Percentiles rank a stretch among this genome's conserved stretches.
Evolutionary conservation across 768 basidiomycete genomes (phyloP).

Genomic region (Termitomyces sp.): DNA sequence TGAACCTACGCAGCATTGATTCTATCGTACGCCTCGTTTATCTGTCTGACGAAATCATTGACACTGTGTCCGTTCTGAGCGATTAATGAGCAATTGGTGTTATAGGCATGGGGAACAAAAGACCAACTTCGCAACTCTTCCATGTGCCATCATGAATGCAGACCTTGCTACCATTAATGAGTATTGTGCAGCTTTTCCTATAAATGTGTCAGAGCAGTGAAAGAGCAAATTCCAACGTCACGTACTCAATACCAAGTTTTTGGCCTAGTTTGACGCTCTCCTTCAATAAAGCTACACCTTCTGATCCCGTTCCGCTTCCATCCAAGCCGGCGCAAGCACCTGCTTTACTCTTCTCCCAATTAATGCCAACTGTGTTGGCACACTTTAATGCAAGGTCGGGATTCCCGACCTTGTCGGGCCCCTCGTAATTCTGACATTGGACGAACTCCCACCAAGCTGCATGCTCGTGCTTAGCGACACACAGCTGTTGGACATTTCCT

Average conservation of each 20-base stretch:
- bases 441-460: slow-evolving; percentile 82
- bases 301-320: slow-evolving; percentile 58
- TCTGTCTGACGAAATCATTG: slow-evolving; percentile 74
- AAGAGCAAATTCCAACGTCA: background rate
- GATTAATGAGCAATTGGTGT: slow-evolving; percentile 6
- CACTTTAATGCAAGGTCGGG: slow-evolving; percentile 66
- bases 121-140: slow-evolving; percentile 73
- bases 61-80: slow-evolving; percentile 69
- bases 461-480: slow-evolving; percentile 61
- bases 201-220: background rate
- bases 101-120: background rate
- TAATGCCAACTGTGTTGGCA: slow-evolving; percentile 58
- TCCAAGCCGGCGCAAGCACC: slow-evolving; percentile 61
- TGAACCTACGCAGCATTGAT: slow-evolving; percentile 42
- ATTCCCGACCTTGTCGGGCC: slow-evolving; percentile 59
- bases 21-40: slow-evolving; percentile 68
- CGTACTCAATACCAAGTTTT: slow-evolving; percentile 56
- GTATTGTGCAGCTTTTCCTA: slow-evolving; percentile 85
- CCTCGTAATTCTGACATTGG: slow-evolving; percentile 75
- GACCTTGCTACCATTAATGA: slow-evolving; percentile 65
- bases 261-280: slow-evolving; percentile 51
- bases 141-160: slow-evolving; percentile 79
- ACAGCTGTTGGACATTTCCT: slow-evolving; percentile 89
- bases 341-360: slow-evolving; percentile 63
- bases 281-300: slow-evolving; percentile 64